Conservation (phyloP, 2,329 filamentous ascomycete genomes). For the Penicillium sp. region DNA sequence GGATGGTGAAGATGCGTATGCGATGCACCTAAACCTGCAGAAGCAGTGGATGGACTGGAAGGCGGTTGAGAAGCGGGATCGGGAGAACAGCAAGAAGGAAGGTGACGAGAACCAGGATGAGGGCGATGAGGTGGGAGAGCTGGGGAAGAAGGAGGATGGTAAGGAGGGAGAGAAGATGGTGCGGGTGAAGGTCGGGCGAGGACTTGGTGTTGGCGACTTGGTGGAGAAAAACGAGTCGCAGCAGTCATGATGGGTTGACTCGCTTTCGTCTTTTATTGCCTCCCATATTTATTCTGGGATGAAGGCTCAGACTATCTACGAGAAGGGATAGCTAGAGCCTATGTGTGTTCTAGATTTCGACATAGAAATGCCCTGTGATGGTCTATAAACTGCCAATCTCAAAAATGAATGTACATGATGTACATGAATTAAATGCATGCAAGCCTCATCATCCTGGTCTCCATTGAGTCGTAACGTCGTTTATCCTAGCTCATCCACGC, state of each 20-base stretch:
- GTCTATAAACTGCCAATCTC: too few relatives aligned
- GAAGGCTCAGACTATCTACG: too few relatives aligned
- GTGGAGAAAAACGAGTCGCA: constrained; percentile 49
- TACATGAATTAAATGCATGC: neutral
- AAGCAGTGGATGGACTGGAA: constrained; percentile 48
- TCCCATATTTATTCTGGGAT: too few relatives aligned
- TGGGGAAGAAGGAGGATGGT: constrained; percentile 54
- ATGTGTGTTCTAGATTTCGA: too few relatives aligned
- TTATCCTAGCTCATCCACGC: too few relatives aligned
- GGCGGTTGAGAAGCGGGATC: constrained; percentile 44
- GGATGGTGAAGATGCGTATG: constrained; percentile 92
- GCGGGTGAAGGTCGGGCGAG: constrained; percentile 80
- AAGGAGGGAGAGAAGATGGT: constrained; percentile 64
- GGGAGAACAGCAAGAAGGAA: constrained; percentile 32
- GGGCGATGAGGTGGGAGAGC: constrained; percentile 67
- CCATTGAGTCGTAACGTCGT: constrained; percentile 10
- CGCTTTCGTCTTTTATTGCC: too few relatives aligned
- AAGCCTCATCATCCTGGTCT: neutral
- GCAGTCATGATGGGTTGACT: constrained; percentile 13
- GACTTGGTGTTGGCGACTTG: constrained; percentile 67
- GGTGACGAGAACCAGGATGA: constrained; percentile 53
- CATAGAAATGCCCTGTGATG: too few relatives aligned
- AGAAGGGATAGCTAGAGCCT: too few relatives aligned
- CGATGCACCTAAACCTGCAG: constrained; percentile 82
- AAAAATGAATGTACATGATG: constrained; percentile 2